Base-by-base conservation (phyloP, 2,329 filamentous ascomycete genomes). In the Fusarium sp. region DNA sequence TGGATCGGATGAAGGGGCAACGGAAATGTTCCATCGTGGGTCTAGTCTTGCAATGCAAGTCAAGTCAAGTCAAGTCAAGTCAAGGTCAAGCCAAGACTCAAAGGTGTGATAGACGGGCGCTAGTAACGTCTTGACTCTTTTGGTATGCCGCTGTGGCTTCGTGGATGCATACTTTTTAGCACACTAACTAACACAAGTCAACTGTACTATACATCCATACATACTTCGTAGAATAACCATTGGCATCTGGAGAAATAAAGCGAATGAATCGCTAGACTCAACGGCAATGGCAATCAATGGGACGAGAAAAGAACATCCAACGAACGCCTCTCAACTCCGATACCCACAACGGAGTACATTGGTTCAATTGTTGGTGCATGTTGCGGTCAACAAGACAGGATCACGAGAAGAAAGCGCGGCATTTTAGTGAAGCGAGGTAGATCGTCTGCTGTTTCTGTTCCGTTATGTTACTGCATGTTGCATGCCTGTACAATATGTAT, bases 101-200 rank as follows among this genome's bases (percentile, higher is more conserved):
- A 15, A 33, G 37, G 28, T 40, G 57, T 55, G 61, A 65, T 71
- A 45, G 68, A 71, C 59, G 68, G 69, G 61, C 57, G 57, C 69
- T 71, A 69, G 46, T 44, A 71, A 63, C 61, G 65, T 59, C 61
- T 63, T 67, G 59, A 59, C 65, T 65, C 64, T 59, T 56, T 54
- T 65, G 64, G 40, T 69, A 60, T 70, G 57, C 57, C 63, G 41
- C 60, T 58, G 36, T 26, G 42, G 38, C 38, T 63, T 49, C 45
- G 44, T 64, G 53, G 42, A 60, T 70, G 46, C 41, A 64, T 56
- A 50, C 62, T 56, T 61, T 67, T 50, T 38, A 23, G 60, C 26
- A 65, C 45, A 38, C 57, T 55, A 47, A 38, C 57, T 55, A 47
- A 26, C 20, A 26, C 20, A 15, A 41, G 38, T 41, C 38, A 23